These are phyloP conservation scores for Russula earlei DNA, from an alignment of 768 basidiomycete genomes.

Conservation along the genomic window DNA sequence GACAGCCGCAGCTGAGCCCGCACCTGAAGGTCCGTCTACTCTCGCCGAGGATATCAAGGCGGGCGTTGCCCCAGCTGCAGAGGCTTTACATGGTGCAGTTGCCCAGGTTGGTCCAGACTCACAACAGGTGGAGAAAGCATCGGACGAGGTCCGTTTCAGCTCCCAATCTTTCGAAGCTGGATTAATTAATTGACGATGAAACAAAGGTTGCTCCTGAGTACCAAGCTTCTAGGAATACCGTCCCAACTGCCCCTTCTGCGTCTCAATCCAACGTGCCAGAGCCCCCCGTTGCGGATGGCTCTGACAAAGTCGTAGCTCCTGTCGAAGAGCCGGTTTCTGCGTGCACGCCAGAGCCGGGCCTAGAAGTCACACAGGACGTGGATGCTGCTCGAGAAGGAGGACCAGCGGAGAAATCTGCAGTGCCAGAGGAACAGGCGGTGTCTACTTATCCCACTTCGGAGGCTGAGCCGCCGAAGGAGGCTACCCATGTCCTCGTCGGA, in stretches of 20 bases:
- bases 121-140: conserved; percentile 2
- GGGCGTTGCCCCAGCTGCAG: background rate
- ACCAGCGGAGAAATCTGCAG: background rate
- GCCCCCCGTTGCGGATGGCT: background rate
- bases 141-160: conserved; percentile 1
- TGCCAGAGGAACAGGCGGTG: background rate
- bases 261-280: background rate
- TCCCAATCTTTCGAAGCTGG: background rate
- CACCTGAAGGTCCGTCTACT: background rate
- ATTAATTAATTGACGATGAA: background rate
- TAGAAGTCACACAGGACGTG: background rate
- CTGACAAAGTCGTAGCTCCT: background rate
- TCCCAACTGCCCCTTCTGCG: background rate
- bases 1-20: background rate
- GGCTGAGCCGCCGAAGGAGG: background rate
- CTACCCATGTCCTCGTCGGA: background rate
- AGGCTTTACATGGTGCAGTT: background rate
- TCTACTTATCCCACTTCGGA: background rate
- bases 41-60: background rate
- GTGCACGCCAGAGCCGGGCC: background rate
- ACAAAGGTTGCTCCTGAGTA: background rate
- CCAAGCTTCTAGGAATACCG: background rate
- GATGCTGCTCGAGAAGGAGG: background rate
- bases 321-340: background rate
- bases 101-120: conserved; percentile 10